A percentile compares a stretch with the other conserved stretches of the same genome.
phyloP scores from a whole-genome alignment of 78 protist species.

The Dictyostelium brefeldianum region DNA sequence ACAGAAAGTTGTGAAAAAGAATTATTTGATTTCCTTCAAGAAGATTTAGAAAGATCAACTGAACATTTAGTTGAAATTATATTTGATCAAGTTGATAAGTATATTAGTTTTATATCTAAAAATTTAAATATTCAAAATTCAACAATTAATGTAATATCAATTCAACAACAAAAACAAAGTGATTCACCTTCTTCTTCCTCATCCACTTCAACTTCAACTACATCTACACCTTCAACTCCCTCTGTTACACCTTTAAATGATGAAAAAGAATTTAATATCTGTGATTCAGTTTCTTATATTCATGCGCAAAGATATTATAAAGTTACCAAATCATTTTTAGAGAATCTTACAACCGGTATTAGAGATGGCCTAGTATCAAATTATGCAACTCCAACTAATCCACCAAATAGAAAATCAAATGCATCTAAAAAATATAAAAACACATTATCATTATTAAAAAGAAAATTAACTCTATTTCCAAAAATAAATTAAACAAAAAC shows the following conservation, averaged over 20 bases:
- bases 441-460: neutral
- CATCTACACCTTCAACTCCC: neutral
- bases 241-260: neutral
- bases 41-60: conserved; percentile 57
- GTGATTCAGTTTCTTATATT: neutral
- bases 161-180: neutral
- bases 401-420: neutral
- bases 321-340: conserved; percentile 24
- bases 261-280: neutral
- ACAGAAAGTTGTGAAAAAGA: conserved; percentile 39
- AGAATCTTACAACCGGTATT: conserved; percentile 14
- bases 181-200: neutral
- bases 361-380: neutral
- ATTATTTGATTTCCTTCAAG: conserved; percentile 71
- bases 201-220: neutral
- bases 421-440: neutral
- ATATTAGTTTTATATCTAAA: neutral
- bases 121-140: neutral
- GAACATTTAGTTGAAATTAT: conserved; percentile 45
- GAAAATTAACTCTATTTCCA: conserved; percentile 1
- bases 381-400: conserved; percentile 15
- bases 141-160: neutral
- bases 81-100: neutral
- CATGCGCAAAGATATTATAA: conserved; percentile 34
- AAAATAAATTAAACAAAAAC: neutral